A percentile compares a stretch with the other conserved stretches of the same genome.
Conservation (phyloP, 441 rosid species). For the Populus hybrid region DNA sequence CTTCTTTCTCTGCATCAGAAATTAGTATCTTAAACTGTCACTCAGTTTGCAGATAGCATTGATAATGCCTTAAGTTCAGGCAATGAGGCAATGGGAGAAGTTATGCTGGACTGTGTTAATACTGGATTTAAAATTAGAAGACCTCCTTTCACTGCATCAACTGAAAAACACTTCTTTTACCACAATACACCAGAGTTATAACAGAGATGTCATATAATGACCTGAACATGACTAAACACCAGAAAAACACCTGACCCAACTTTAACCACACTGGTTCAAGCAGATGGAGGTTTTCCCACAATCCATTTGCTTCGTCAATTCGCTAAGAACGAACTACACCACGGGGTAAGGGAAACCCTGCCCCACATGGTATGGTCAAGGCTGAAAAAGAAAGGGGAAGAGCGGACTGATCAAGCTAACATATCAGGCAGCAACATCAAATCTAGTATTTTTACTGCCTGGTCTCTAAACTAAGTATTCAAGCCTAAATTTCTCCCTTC, state of each 20-base stretch:
- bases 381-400: background rate
- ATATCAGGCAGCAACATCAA: background rate
- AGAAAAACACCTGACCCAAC: background rate
- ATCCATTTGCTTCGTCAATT: background rate
- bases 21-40: conserved; percentile 16
- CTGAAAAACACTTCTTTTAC: background rate
- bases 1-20: conserved; percentile 56
- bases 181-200: background rate
- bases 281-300: background rate
- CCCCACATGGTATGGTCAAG: background rate
- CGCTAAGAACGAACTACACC: background rate
- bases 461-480: background rate
- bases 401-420: background rate
- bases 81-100: background rate
- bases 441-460: background rate
- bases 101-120: background rate
- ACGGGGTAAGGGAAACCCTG: background rate
- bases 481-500: background rate
- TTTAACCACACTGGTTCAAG: background rate
- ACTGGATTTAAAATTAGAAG: background rate
- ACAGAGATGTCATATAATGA: background rate
- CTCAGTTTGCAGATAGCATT: conserved; percentile 8
- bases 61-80: background rate
- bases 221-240: background rate
- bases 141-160: background rate